These are phyloP conservation scores for Pilobolus umbonatus DNA, from an alignment of 192 early-diverging fungal species.

Conservation along the genomic window DNA sequence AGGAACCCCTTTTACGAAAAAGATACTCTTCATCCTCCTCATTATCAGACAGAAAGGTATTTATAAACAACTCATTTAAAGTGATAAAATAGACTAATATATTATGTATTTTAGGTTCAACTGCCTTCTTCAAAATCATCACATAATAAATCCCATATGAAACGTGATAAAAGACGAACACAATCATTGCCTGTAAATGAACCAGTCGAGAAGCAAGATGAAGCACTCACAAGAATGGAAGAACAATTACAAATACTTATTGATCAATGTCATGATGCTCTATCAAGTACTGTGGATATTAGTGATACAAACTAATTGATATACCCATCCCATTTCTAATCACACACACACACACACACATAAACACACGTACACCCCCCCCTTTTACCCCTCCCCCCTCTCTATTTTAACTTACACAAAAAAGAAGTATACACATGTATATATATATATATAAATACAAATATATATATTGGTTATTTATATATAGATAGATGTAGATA, in stretches of 20 bases:
- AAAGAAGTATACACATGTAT: not conserved
- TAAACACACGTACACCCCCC: not conserved
- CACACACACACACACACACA: not conserved
- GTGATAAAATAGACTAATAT: not conserved
- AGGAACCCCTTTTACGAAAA: not conserved
- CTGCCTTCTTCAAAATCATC: not conserved
- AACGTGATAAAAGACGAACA: constrained; percentile 4
- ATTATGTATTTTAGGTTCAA: constrained; percentile 11
- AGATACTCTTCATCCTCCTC: not conserved
- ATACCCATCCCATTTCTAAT: not conserved
- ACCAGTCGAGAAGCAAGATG: constrained; percentile 9
- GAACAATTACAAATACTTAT: constrained; percentile 12
- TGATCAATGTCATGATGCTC: constrained; percentile 17
- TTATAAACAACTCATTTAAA: not conserved
- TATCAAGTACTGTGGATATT: constrained; percentile 6
- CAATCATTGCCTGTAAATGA: constrained; percentile 1
- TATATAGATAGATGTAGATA: too few relatives aligned
- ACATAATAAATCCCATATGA: not conserved
- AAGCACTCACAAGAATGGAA: constrained; percentile 10
- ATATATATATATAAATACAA: constrained; percentile 2
- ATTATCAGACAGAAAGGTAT: not conserved
- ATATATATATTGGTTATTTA: too few relatives aligned
- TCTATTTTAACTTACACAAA: constrained; percentile 3
- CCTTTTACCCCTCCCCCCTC: not conserved
- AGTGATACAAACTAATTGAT: not conserved